Evolutionary conservation across 2,329 filamentous ascomycete genomes (phyloP).

Genomic region (Xylaria sp.): DNA sequence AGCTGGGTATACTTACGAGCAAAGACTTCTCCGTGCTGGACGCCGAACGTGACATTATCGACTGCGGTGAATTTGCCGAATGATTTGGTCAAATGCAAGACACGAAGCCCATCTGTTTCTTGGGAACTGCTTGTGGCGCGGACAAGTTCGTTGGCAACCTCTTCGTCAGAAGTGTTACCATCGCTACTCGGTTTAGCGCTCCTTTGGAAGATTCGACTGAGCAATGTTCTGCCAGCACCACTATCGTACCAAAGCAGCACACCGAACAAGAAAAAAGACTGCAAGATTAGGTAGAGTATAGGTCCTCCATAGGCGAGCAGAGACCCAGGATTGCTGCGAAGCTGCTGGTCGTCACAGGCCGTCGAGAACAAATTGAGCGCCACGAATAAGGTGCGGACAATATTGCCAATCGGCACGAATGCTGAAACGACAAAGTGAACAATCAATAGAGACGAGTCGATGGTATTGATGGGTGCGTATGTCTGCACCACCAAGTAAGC

Average conservation of each 20-base stretch:
- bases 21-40: constrained; percentile 84
- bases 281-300: constrained; percentile 83
- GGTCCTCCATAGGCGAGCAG: constrained; percentile 84
- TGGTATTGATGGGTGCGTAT: constrained; percentile 75
- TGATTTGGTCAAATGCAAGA: constrained; percentile 81
- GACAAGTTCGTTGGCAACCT: constrained; percentile 72
- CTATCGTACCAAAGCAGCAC: constrained; percentile 84
- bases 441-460: constrained; percentile 74
- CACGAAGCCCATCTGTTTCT: constrained; percentile 75
- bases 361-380: constrained; percentile 86
- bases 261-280: constrained; percentile 76
- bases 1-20: constrained; percentile 57
- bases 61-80: constrained; percentile 83
- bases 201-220: constrained; percentile 52
- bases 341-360: constrained; percentile 72
- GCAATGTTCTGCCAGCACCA: constrained; percentile 68
- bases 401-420: constrained; percentile 80
- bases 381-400: constrained; percentile 79
- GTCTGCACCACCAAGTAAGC: constrained; percentile 78
- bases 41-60: constrained; percentile 87
- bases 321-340: constrained; percentile 75
- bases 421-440: constrained; percentile 80
- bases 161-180: constrained; percentile 60
- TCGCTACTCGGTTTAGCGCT: constrained; percentile 47
- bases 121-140: constrained; percentile 66